These are phyloP conservation scores for Aegle marmelos DNA, from an alignment of 345 rosid genomes.

Conservation along the genomic window DNA sequence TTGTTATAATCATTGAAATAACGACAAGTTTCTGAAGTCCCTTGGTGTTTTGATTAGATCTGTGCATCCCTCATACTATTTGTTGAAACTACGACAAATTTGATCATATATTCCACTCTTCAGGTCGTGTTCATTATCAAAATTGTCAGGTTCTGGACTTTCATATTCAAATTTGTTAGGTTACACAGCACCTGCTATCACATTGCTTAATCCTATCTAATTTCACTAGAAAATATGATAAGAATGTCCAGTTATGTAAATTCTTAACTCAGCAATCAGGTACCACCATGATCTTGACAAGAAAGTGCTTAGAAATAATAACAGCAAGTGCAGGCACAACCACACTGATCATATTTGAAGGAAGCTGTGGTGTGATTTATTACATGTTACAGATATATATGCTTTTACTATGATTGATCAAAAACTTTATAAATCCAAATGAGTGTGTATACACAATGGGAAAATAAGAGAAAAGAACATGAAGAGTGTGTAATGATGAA, in stretches of 20 bases:
- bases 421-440: conserved; percentile 4
- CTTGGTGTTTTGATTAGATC: too few relatives aligned
- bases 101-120: background rate
- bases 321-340: background rate
- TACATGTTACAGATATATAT: background rate
- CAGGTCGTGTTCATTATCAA: background rate
- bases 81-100: too few relatives aligned
- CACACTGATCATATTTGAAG: background rate
- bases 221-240: too few relatives aligned
- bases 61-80: too few relatives aligned
- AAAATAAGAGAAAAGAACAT: background rate
- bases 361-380: conserved; percentile 7
- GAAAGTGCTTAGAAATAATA: too few relatives aligned
- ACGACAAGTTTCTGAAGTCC: background rate
- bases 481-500: background rate
- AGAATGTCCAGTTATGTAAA: too few relatives aligned
- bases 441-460: background rate
- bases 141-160: background rate
- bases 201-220: background rate
- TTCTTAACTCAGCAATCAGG: too few relatives aligned
- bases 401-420: background rate
- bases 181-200: background rate
- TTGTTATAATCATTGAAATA: background rate
- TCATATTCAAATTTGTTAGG: background rate
- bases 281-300: too few relatives aligned